These are phyloP conservation scores for Cetraspora pellucida DNA, from an alignment of 192 early-diverging fungal species.

Conservation along the genomic window DNA sequence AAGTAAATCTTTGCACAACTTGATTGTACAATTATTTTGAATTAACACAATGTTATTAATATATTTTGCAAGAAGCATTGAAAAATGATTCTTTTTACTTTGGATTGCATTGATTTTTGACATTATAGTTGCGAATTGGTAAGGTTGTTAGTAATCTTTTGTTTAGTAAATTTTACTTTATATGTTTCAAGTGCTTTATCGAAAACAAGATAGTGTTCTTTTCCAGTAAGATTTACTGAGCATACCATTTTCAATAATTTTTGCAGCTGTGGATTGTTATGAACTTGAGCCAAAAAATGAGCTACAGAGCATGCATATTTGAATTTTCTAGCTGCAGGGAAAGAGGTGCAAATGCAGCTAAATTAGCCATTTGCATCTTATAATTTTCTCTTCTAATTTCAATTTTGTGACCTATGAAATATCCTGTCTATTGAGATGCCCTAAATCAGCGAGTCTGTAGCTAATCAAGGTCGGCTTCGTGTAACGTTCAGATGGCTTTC, in stretches of 20 bases:
- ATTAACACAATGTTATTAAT: constrained; percentile 11
- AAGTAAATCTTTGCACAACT: too few species aligned
- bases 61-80: constrained; percentile 23
- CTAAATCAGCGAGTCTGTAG: too few species aligned
- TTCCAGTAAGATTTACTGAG: background rate
- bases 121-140: background rate
- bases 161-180: constrained; percentile 2
- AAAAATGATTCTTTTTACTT: constrained; percentile 16
- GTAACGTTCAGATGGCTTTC: too few species aligned
- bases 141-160: constrained; percentile 9
- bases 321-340: background rate
- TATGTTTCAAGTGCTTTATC: too few species aligned
- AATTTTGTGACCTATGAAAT: too few species aligned
- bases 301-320: constrained; percentile 6
- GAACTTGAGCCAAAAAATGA: constrained; percentile 9
- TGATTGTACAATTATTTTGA: background rate
- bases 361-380: too few species aligned
- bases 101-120: constrained; percentile 3
- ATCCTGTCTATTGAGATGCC: too few species aligned
- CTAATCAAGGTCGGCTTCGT: too few species aligned
- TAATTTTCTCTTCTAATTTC: too few species aligned
- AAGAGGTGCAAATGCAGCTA: background rate
- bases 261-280: constrained; percentile 8
- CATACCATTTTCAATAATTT: background rate
- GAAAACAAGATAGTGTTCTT: constrained; percentile 13